Conservation (phyloP, 2,329 filamentous ascomycete genomes). For the Sclerotinia glacialis region DNA sequence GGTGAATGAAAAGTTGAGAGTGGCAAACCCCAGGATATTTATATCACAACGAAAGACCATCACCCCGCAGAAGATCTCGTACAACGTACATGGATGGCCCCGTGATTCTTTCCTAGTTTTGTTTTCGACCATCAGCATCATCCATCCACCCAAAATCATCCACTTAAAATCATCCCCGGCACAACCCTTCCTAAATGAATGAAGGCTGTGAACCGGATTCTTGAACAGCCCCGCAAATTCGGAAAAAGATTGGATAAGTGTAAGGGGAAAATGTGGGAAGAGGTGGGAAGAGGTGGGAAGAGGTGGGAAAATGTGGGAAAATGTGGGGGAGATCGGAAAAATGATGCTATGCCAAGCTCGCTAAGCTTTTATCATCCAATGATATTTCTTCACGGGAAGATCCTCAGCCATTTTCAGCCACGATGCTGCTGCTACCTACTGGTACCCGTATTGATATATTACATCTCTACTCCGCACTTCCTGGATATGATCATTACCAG, state of each 20-base stretch:
- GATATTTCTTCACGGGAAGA: constrained; percentile 49
- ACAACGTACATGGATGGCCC: not conserved
- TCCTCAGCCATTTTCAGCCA: constrained; percentile 48
- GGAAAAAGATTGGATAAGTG: not conserved
- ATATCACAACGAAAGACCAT: constrained; percentile 6
- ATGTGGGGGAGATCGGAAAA: constrained; percentile 1
- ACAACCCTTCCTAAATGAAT: not conserved
- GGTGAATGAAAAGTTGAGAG: not conserved
- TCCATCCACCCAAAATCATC: constrained; percentile 5
- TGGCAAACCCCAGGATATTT: constrained; percentile 1
- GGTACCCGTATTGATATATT: too few relatives aligned
- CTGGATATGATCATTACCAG: constrained; percentile 6
- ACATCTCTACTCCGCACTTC: too few relatives aligned
- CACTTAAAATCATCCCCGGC: not conserved
- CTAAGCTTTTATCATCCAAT: constrained; percentile 5
- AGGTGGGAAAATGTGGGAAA: not conserved
- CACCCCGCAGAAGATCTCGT: constrained; percentile 5
- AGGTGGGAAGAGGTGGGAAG: too few relatives aligned
- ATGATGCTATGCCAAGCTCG: constrained; percentile 19
- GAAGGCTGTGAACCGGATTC: not conserved
- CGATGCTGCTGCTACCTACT: too few relatives aligned
- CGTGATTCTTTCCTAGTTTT: constrained; percentile 1
- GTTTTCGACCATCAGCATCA: not conserved
- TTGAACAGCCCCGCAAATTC: not conserved
- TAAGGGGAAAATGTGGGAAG: not conserved